Conservation (phyloP, 345 rosid species). For the Gossypium sturtianum region DNA sequence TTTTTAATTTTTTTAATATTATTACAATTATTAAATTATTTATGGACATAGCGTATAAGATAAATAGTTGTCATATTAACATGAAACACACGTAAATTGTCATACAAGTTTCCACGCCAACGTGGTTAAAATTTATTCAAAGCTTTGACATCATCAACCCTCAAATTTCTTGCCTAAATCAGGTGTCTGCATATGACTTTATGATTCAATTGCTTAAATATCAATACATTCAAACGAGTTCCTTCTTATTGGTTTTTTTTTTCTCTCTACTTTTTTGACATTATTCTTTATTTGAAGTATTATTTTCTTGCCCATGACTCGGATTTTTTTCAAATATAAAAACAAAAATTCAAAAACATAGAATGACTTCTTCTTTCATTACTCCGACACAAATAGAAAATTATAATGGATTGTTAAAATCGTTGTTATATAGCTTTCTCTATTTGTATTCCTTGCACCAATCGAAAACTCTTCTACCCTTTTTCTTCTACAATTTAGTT, state of each 20-base stretch:
- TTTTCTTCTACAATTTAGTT: too few relatives aligned
- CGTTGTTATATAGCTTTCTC: too few relatives aligned
- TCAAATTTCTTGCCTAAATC: neutral
- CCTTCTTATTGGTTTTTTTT: neutral
- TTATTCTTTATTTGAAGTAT: neutral
- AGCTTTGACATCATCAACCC: neutral
- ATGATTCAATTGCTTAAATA: neutral
- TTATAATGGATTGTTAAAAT: neutral
- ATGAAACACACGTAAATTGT: accelerated
- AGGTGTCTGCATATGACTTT: neutral
- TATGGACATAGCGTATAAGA: too few relatives aligned
- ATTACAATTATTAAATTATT: too few relatives aligned
- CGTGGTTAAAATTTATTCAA: neutral
- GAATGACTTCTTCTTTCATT: neutral
- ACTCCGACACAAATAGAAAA: neutral
- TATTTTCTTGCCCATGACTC: neutral
- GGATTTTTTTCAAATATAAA: neutral
- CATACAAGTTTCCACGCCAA: too few relatives aligned
- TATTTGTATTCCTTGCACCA: too few relatives aligned
- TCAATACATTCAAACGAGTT: neutral
- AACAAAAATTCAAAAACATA: neutral
- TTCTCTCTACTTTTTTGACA: neutral
- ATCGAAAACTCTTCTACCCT: too few relatives aligned
- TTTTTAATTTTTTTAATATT: too few relatives aligned
- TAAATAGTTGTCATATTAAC: too few relatives aligned